Evolutionary conservation across 1,284 basidiomycete species (phyloP).

Genomic region (Cryptococcus sp.): DNA sequence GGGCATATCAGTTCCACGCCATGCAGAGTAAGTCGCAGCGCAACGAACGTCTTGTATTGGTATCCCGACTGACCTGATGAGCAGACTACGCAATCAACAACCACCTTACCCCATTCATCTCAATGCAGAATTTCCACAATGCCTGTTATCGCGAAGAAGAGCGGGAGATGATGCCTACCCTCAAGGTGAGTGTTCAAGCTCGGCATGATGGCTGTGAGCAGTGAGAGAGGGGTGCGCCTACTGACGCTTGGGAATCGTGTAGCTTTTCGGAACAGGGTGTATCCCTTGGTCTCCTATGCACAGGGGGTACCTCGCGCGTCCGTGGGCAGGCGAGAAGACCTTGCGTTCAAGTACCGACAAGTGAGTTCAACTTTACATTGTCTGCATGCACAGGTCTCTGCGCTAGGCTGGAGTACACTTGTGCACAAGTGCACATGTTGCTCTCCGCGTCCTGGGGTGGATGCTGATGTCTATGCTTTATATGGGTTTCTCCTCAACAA

Average conservation of each 20-base stretch:
- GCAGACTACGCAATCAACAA: slow-evolving; percentile 51
- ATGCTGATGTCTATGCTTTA: too few species aligned
- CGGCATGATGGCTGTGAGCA: background rate
- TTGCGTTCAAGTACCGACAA: slow-evolving; percentile 26
- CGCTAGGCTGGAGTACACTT: too few species aligned
- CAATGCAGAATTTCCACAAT: slow-evolving; percentile 62
- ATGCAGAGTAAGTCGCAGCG: slow-evolving; percentile 46
- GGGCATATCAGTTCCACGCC: slow-evolving; percentile 53
- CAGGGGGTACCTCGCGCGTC: slow-evolving; percentile 30
- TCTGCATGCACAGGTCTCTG: too few species aligned
- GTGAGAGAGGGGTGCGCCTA: background rate
- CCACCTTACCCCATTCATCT: slow-evolving; percentile 64
- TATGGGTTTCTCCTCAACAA: background rate
- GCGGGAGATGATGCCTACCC: slow-evolving; percentile 63
- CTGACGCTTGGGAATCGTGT: slow-evolving; percentile 33
- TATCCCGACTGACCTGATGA: background rate
- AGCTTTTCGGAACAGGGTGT: slow-evolving; percentile 43
- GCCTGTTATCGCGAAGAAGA: slow-evolving; percentile 65
- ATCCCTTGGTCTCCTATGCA: slow-evolving; percentile 31
- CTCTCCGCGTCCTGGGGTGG: too few species aligned
- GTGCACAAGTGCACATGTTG: too few species aligned
- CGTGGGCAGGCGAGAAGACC: slow-evolving; percentile 27
- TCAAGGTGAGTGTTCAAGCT: slow-evolving; percentile 19
- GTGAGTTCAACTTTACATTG: background rate
- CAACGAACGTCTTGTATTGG: background rate